These are phyloP conservation scores for Mucor lusitanicus DNA, from an alignment of 371 early-diverging fungal genomes.

Conservation along the genomic window DNA sequence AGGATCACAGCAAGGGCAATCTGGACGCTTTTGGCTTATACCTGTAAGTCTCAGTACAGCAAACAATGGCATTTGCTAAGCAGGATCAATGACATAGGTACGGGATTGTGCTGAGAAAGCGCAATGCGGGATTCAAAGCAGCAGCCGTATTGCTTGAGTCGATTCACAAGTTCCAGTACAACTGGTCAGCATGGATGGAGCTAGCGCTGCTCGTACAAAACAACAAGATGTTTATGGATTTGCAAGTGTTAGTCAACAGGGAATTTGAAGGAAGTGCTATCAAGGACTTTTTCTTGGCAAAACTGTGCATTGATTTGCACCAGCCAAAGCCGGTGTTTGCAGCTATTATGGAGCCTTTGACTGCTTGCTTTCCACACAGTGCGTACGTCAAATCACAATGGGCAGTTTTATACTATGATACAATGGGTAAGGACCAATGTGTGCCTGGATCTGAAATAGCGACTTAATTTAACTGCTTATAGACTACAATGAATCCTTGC, in stretches of 20 bases:
- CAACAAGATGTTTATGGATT: conserved; percentile 25
- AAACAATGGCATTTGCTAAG: no score
- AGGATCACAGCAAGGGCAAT: conserved; percentile 37
- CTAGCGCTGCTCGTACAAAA: conserved; percentile 56
- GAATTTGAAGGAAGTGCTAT: conserved; percentile 49
- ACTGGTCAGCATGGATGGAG: conserved; percentile 94
- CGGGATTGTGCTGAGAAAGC: conserved; percentile 55
- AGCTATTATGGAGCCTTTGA: conserved; percentile 31
- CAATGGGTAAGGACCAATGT: conserved; percentile 21
- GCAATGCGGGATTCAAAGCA: conserved; percentile 53
- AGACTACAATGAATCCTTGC: conserved; percentile 75
- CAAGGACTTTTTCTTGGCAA: conserved; percentile 64
- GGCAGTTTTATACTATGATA: conserved; percentile 54
- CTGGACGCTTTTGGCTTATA: conserved; percentile 73
- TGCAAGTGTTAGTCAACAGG: conserved; percentile 25
- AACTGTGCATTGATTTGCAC: conserved; percentile 45
- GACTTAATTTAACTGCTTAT: not conserved
- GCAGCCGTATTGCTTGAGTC: conserved; percentile 65
- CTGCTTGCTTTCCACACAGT: conserved; percentile 53
- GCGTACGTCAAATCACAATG: conserved; percentile 62
- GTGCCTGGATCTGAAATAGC: not conserved
- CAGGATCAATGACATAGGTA: conserved; percentile 35
- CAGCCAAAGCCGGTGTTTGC: conserved; percentile 26
- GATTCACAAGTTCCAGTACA: conserved; percentile 70
- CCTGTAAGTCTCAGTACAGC: conserved; percentile 46